These are phyloP conservation scores for Scutellaria minor DNA, from an alignment of 257 asterid species.

Conservation along the genomic window DNA sequence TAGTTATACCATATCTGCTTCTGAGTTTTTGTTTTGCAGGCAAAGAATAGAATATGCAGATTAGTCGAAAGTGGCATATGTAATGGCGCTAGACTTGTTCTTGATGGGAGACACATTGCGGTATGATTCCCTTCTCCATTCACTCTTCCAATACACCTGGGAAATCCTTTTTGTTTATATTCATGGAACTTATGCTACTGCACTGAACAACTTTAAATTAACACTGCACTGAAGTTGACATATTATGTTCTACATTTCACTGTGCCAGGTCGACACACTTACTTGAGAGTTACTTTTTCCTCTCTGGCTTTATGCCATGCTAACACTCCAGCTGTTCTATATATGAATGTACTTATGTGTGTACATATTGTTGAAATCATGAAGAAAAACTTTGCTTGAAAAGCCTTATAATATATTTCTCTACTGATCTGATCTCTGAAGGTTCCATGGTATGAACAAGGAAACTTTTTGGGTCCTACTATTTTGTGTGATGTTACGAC, in stretches of 20 bases:
- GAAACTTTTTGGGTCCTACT: slow-evolving; percentile 55
- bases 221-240: too few relatives aligned
- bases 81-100: slow-evolving; percentile 54
- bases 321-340: neutral
- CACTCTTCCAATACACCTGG: neutral
- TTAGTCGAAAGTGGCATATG: slow-evolving; percentile 46
- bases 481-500: slow-evolving; percentile 47
- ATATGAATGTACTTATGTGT: neutral
- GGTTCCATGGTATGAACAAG: slow-evolving; percentile 54
- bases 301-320: neutral
- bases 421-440: slow-evolving; percentile 32
- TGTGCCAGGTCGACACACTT: too few relatives aligned
- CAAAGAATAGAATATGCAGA: slow-evolving; percentile 48
- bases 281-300: too few relatives aligned
- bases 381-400: neutral
- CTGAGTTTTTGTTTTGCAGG: slow-evolving; percentile 39
- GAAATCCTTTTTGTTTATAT: neutral
- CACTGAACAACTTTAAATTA: too few relatives aligned
- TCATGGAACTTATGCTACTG: neutral
- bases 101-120: slow-evolving; percentile 56
- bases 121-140: slow-evolving; percentile 34
- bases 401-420: slow-evolving; percentile 21
- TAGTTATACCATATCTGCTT: neutral
- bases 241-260: too few relatives aligned
- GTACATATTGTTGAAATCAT: neutral